These are phyloP conservation scores for Paramecium caudatum DNA, from an alignment of 73 alveolate genomes.

Conservation along the genomic window DNA sequence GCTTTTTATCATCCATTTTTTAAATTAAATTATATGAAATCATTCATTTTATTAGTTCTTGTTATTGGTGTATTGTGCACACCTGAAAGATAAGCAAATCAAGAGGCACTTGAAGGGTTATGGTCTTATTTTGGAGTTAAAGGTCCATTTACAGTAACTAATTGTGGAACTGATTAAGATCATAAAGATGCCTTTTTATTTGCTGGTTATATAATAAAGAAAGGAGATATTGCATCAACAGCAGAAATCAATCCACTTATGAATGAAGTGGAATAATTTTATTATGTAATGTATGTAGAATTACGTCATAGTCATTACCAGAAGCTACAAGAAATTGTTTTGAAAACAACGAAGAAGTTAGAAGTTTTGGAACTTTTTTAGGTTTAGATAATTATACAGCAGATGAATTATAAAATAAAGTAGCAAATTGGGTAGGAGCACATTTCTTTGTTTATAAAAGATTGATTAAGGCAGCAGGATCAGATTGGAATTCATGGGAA, in stretches of 20 bases:
- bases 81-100: background rate
- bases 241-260: conserved; percentile 30
- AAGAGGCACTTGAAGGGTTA: background rate
- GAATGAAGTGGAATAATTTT: background rate
- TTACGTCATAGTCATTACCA: background rate
- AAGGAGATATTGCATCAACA: conserved; percentile 11
- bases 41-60: background rate
- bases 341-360: conserved; percentile 12
- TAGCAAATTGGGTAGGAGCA: conserved; percentile 13
- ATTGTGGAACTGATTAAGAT: background rate
- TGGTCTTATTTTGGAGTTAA: background rate
- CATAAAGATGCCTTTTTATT: conserved; percentile 33
- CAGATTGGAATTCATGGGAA: conserved; percentile 6
- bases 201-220: background rate
- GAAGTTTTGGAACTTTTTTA: background rate
- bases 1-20: conserved; percentile 68
- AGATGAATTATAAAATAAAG: background rate
- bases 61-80: no score
- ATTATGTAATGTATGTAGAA: background rate
- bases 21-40: conserved; percentile 10
- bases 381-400: background rate
- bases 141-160: background rate
- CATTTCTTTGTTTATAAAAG: conserved; percentile 36
- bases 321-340: background rate
- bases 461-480: conserved; percentile 1